A percentile compares a stretch with the other conserved stretches of the same genome.
phyloP scores from a whole-genome alignment of 73 alveolate genomes.

The Symbiodinium pilosum region DNA sequence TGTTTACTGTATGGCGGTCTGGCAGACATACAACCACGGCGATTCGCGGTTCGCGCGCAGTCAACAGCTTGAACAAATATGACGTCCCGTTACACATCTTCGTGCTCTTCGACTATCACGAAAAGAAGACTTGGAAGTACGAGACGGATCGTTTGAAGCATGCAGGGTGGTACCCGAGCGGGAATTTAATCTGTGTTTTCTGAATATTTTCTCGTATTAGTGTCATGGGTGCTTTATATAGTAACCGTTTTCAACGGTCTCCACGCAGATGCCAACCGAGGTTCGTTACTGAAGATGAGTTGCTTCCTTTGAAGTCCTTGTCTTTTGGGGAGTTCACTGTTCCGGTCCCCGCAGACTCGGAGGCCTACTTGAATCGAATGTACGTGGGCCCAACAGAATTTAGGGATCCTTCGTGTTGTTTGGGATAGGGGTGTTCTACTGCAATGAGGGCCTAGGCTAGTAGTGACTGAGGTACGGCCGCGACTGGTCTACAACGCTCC shows the following conservation, averaged over 20 bases:
- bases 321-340: neutral
- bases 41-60: neutral
- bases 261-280: no score
- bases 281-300: neutral
- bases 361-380: neutral
- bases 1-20: neutral
- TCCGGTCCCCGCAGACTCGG: neutral
- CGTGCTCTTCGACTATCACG: neutral
- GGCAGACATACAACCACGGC: neutral
- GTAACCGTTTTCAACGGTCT: no score
- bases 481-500: neutral
- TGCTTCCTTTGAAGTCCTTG: neutral
- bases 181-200: no score
- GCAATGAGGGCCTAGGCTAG: no score
- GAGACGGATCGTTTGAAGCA: neutral
- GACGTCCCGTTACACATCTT: neutral
- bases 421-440: no score
- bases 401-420: no score
- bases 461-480: no score
- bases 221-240: no score
- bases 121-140: neutral
- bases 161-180: neutral
- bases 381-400: no score
- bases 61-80: neutral
- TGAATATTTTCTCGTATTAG: no score